Percentiles rank a stretch among this genome's conserved stretches.
Conservation (phyloP, 495 filamentous ascomycete species). For the Xylaria grammica region DNA sequence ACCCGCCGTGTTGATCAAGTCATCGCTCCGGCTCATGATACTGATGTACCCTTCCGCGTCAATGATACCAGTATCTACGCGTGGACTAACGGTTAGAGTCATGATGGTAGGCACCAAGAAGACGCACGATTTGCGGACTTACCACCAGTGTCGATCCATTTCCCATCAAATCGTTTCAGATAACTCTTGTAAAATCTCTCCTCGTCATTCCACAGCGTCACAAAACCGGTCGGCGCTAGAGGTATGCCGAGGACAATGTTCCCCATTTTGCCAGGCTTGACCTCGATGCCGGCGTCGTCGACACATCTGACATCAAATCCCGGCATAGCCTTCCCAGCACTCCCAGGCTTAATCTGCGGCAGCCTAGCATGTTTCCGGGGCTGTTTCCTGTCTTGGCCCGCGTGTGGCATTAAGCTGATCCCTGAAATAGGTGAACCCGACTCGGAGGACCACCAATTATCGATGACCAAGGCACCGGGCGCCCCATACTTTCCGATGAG, state of each 20-base stretch:
- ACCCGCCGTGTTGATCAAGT: conserved; percentile 94
- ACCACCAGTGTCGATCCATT: conserved; percentile 83
- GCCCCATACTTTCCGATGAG: conserved; percentile 69
- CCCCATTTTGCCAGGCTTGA: conserved; percentile 75
- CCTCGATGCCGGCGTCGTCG: conserved; percentile 74
- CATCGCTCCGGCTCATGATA: conserved; percentile 85
- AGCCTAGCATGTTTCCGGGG: conserved; percentile 32
- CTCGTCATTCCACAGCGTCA: conserved; percentile 81
- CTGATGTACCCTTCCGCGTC: conserved; percentile 83
- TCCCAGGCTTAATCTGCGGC: conserved; percentile 73
- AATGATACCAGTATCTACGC: conserved; percentile 76
- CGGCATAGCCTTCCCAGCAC: conserved; percentile 86
- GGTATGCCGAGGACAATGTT: conserved; percentile 88
- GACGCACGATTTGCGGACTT: conserved; percentile 19
- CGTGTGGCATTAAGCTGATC: conserved; percentile 66
- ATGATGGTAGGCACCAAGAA: neutral
- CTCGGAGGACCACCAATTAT: conserved; percentile 98
- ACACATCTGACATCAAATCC: conserved; percentile 88
- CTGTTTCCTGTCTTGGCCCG: conserved; percentile 48
- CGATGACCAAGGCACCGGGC: conserved; percentile 70
- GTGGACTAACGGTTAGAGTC: conserved; percentile 21
- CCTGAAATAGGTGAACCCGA: conserved; percentile 89
- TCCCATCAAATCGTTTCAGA: conserved; percentile 75
- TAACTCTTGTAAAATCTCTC: conserved; percentile 84
- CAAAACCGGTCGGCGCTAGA: conserved; percentile 83